phyloP scores from a whole-genome alignment of 257 asterid species.

The Salvia rosmarinus region DNA sequence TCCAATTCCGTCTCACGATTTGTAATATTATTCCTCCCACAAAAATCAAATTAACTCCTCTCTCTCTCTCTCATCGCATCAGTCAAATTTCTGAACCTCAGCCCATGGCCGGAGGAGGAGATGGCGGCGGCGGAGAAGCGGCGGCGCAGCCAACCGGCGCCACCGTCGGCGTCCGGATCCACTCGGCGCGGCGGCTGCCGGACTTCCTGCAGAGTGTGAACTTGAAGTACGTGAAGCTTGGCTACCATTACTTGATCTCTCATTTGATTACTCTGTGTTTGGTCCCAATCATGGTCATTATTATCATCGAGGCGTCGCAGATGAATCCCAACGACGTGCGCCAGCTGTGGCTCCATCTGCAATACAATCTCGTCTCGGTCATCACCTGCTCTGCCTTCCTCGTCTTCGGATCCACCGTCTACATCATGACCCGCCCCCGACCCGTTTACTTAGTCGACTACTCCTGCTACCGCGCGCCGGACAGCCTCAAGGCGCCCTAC shows the following conservation, averaged over 20 bases:
- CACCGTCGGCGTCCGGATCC: too few relatives aligned
- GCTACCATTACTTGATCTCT: too few relatives aligned
- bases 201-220: too few relatives aligned
- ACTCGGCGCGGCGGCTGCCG: too few relatives aligned
- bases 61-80: conserved; percentile 5
- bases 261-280: too few relatives aligned
- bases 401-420: conserved; percentile 47
- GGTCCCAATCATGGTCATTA: too few relatives aligned
- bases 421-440: conserved; percentile 70
- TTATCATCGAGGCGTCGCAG: too few relatives aligned
- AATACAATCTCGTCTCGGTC: conserved; percentile 35
- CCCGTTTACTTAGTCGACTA: conserved; percentile 76
- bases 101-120: conserved; percentile 58
- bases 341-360: too few relatives aligned
- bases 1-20: too few relatives aligned
- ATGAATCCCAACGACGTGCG: too few relatives aligned
- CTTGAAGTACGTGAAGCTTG: too few relatives aligned
- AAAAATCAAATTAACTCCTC: conserved; percentile 16
- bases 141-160: too few relatives aligned
- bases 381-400: conserved; percentile 58
- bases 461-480: conserved; percentile 67
- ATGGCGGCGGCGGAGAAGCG: conserved; percentile 34
- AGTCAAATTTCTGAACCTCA: neutral
- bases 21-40: neutral
- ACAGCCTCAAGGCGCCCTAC: conserved; percentile 51